Percentiles rank a stretch among this genome's conserved stretches.
Evolutionary conservation across 2,329 filamentous ascomycete genomes (phyloP).

Genomic region (Xylariaceae sp.): DNA sequence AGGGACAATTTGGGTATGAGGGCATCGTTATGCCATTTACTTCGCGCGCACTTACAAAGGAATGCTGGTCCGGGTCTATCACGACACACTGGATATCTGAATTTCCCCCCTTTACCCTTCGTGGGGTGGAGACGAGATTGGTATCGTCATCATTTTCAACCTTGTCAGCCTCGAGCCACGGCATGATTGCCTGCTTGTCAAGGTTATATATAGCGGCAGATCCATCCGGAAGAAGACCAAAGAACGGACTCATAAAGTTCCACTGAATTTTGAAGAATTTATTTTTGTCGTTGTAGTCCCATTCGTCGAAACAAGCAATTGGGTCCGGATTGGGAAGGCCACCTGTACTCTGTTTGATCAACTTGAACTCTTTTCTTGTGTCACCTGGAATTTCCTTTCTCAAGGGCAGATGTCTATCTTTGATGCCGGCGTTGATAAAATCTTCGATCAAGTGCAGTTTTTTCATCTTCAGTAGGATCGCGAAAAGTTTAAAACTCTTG

Average conservation of each 20-base stretch:
- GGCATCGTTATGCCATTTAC: no score
- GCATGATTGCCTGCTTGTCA: conserved; percentile 13
- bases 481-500: conserved; percentile 10
- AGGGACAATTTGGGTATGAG: no score
- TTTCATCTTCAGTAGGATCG: conserved; percentile 7
- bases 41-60: conserved; percentile 11
- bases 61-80: conserved; percentile 13
- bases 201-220: conserved; percentile 11
- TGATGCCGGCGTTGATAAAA: conserved; percentile 6
- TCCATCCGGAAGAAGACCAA: conserved; percentile 5
- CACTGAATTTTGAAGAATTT: conserved; percentile 10
- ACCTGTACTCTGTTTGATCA: conserved; percentile 4
- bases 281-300: conserved; percentile 3
- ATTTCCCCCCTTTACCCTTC: conserved; percentile 1
- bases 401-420: conserved; percentile 12
- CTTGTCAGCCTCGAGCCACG: conserved; percentile 4
- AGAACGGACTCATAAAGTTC: conserved; percentile 11
- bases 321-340: neutral
- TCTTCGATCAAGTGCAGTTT: conserved; percentile 1
- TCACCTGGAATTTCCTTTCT: neutral
- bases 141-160: no score
- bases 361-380: neutral
- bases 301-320: conserved; percentile 7
- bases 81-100: conserved; percentile 5
- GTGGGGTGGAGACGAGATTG: neutral